Evolutionary conservation across 2,329 filamentous ascomycete species (phyloP), one percentile per base, ranked within the genome.

Genomic region (Penicillium sp.): DNA sequence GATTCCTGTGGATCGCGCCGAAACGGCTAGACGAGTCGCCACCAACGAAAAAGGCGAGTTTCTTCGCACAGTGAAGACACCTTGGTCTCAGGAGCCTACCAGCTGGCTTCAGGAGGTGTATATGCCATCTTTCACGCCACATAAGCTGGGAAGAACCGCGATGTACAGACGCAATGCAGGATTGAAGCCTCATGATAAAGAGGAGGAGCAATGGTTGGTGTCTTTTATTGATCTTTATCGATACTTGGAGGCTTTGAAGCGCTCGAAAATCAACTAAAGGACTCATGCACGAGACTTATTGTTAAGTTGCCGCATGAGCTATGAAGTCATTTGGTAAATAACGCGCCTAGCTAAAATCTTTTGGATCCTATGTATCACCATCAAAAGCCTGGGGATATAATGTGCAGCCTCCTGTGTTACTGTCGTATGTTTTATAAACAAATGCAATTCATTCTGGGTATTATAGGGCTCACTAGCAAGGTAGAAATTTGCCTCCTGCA

Each of bases 151-250:
- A 33, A 33, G 14, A 14, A 14, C 13, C 31, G 11, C 31, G 14
- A 21, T 27, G 8, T 16, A 27, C 19, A 22, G 43, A 14, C 22
- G 10, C 43, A 11, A 26, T 14, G 22, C 22, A 16, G 22, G 10
- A 5, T 16, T 45, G 4, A 5, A 45, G 14, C 37, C 48, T 24
- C 24, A 26, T 33, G 24, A 9, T 11, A 8, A 11, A 19, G 10
- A 35, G 41, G 22, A 47, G 29, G 48, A 49, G 46, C 44, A 37
- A 26, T 59, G 49, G 52, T 22, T 56, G 37, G 37, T 31, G 11
- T 37, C 57, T 26, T 50, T 52, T 41, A 26, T 56, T 22, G 35
- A 29, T 3, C 19, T 53, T 22, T 53, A 59, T 51, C 53, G 53
- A 24, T 49, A 49, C 39, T 46, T 56, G 39, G 39, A 59, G 24